Base-by-base conservation (phyloP, 2,329 filamentous ascomycete genomes). In the Beauveria asiatica region DNA sequence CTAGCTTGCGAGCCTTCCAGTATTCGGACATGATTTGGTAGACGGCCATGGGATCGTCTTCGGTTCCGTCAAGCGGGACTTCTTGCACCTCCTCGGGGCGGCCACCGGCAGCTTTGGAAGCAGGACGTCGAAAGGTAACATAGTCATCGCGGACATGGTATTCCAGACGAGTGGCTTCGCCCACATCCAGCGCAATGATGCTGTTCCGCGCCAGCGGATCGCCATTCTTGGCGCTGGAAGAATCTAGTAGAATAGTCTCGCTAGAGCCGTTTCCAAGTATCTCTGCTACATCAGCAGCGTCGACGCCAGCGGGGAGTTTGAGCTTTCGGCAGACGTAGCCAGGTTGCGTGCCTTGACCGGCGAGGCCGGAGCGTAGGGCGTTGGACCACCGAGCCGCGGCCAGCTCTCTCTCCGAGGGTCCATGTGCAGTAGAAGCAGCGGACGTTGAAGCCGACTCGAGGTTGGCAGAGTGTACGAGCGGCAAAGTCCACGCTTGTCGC, bases 121-220 rank as follows among this genome's bases (percentile, higher is more conserved):
- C 62, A 1, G 70, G 70, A 37, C 65, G 66, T 17, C 69, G 70
- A 17, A 72, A 50, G 0, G 67, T 66, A 62, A 62, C 30, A 67
- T 77, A 73, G 19, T 72, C 62, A n/a, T 80, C 76, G 1, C 79
- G 80, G 2, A 78, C 77, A 27, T 76, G 78, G 64, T 88, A 82
- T 65, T 85, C 80, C n/a, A 88, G 67, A 7, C 78, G 80, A 62
- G 81, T 65, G 0, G 84, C 80, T 39, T 82, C 72, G 17, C 79
- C 77, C 1, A 87, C 79, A 10, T 86, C 79, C 0, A 91, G 74
- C 0, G 86, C 89, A 57, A 95, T 80, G 64, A 95, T 90, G 68
- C 87, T 92, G 69, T 84, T 89, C 51, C 84, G 77, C 42, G 76
- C 76, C 61, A 74, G 69, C 16, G 71, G 74, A 51, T 74, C 72